phyloP scores from a whole-genome alignment of 352 stramenopile species.

The Globisporangium ultimum region DNA sequence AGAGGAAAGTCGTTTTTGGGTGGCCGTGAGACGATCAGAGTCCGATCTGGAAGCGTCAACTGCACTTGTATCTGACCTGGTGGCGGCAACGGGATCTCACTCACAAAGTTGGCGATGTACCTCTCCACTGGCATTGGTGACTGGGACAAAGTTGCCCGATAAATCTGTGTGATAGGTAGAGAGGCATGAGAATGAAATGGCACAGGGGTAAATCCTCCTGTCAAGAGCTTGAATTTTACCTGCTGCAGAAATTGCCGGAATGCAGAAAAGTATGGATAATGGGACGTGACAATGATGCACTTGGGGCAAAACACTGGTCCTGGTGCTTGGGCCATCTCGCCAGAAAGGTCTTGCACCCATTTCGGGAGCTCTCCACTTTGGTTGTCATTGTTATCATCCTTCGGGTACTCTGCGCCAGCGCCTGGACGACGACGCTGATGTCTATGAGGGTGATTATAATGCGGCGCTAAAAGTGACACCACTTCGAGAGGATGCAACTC shows the following conservation, averaged over 20 bases:
- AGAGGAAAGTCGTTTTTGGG: conserved; percentile 91
- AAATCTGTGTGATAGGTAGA: conserved; percentile 39
- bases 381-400: conserved; percentile 45
- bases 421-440: conserved; percentile 17
- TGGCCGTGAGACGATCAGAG: conserved; percentile 82
- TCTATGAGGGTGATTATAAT: conserved; percentile 37
- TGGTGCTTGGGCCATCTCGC: conserved; percentile 34
- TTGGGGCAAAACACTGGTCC: conserved; percentile 90
- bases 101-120: conserved; percentile 97
- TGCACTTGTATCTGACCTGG: conserved; percentile 90
- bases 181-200: neutral
- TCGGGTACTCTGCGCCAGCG: neutral
- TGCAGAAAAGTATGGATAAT: conserved; percentile 95
- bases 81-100: conserved; percentile 94
- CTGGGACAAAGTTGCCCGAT: conserved; percentile 76
- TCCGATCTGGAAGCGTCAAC: conserved; percentile 84
- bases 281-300: conserved; percentile 91
- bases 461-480: conserved; percentile 58
- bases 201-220: neutral
- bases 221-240: conserved; percentile 35
- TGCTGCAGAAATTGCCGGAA: conserved; percentile 96
- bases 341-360: conserved; percentile 71
- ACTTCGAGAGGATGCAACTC: conserved; percentile 78
- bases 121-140: conserved; percentile 94
- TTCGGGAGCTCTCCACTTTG: conserved; percentile 50